Conservation (phyloP, 768 basidiomycete genomes). For the Podaxis mareebaensis region DNA sequence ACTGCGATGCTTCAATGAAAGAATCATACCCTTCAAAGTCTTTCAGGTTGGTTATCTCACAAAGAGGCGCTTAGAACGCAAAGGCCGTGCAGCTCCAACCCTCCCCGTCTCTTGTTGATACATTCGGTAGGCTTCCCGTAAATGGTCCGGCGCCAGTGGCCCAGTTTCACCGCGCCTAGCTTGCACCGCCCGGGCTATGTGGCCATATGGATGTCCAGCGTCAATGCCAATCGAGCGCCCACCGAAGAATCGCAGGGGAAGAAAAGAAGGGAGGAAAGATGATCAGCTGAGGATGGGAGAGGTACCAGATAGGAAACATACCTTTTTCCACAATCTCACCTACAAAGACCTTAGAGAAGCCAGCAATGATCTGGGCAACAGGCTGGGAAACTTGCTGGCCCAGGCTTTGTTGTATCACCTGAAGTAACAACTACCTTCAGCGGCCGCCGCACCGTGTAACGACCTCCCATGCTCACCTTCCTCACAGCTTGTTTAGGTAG, state of each 20-base stretch:
- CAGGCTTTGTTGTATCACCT: conserved; percentile 83
- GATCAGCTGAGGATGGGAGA: not conserved
- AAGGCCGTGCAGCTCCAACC: conserved; percentile 74
- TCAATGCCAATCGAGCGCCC: not conserved
- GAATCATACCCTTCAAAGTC: not conserved
- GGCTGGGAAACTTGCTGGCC: conserved; percentile 85
- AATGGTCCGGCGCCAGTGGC: conserved; percentile 83
- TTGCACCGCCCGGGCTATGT: conserved; percentile 75
- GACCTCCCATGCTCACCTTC: conserved; percentile 47
- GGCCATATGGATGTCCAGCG: not conserved
- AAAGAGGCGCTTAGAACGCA: conserved; percentile 73
- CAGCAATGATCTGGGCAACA: conserved; percentile 87
- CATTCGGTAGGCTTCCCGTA: conserved; percentile 84
- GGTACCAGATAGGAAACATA: conserved; percentile 29
- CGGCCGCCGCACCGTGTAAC: not conserved
- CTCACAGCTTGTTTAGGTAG: conserved; percentile 81
- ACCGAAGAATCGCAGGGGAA: too few species aligned
- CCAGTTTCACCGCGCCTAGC: conserved; percentile 70
- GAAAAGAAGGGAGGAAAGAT: not conserved
- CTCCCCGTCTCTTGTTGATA: conserved; percentile 82
- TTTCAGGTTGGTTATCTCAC: conserved; percentile 43
- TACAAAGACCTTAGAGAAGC: conserved; percentile 89
- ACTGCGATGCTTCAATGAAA: not conserved
- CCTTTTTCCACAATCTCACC: conserved; percentile 92
- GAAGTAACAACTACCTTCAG: conserved; percentile 6